Conservation (phyloP, 1,139 yeast genomes). For the Trichomonascaceae sp. region DNA sequence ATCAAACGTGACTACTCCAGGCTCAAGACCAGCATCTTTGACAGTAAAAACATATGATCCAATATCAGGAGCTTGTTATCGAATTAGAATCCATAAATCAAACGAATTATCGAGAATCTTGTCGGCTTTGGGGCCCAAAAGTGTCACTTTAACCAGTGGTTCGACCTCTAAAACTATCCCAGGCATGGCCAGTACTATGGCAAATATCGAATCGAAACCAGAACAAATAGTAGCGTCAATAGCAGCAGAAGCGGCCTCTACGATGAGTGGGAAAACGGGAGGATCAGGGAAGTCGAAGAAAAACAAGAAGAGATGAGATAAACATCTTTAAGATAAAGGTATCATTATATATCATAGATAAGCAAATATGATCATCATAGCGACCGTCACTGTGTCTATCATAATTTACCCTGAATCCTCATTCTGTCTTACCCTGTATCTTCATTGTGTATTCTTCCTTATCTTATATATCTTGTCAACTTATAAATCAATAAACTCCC, state of each 20-base stretch:
- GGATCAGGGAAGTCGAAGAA: constrained; percentile 21
- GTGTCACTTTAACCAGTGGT: constrained; percentile 39
- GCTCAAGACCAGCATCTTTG: constrained; percentile 37
- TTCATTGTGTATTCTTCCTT: too few species aligned
- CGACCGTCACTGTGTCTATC: too few species aligned
- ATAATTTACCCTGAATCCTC: too few species aligned
- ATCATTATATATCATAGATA: too few species aligned
- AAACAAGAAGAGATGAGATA: constrained; percentile 19
- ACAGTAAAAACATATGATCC: constrained; percentile 71
- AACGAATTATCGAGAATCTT: constrained; percentile 77
- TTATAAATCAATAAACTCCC: background rate
- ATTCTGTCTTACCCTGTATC: too few species aligned
- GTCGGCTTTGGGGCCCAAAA: constrained; percentile 81
- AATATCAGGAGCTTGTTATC: constrained; percentile 59
- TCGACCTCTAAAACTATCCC: background rate
- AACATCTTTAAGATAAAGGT: too few species aligned
- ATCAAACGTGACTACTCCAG: constrained; percentile 23
- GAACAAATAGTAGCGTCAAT: constrained; percentile 9
- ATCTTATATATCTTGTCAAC: background rate
- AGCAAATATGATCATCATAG: too few species aligned
- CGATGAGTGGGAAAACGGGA: constrained; percentile 6
- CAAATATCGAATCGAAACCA: constrained; percentile 21
- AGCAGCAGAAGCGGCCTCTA: constrained; percentile 13
- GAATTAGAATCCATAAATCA: constrained; percentile 53
- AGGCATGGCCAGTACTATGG: constrained; percentile 31